Base-by-base conservation (phyloP, 1,284 basidiomycete genomes). In the Mycena citricolor region DNA sequence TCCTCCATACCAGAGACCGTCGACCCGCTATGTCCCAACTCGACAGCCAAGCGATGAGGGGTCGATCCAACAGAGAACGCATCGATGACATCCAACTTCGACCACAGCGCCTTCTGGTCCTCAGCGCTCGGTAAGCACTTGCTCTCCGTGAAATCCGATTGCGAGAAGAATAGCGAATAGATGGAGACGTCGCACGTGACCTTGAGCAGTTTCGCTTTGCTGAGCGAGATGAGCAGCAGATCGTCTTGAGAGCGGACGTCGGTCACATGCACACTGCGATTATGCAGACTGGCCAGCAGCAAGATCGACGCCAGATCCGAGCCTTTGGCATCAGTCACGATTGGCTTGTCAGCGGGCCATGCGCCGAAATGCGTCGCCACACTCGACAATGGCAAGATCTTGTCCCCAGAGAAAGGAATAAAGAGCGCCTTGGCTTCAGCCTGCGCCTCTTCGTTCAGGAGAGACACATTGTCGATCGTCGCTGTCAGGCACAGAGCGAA, bases 161-260 rank as follows among this genome's bases (percentile, higher is more conserved):
- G 76, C 19, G 80, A 82, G 70, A 94, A 94, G 81, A 97, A 98
- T 49, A 99, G 73, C 8, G 91, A 81, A 66, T 93, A 98, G 39
- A 98, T 78, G 8, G 94, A 84, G 25, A 97, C 92, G 58, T 99
- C 97, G 64, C 95, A 98, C 2, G 94, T 98, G 47, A 98, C 95
- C 60, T 90, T 87, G 56, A 99, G 78, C 21, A 88, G 77, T 73
- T 95, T 97, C 42, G 87, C 86, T 71, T 99, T 99, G 76, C 91
- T 93, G 39, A 99, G 76, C 5, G 88, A 85, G 62, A 99, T 98
- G 47, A 99, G 71, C 29, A 88, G 73, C 44, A 99, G 76, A 63
- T 99, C 97, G 50, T 94, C 94, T 57, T 82, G 77, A 51, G 77
- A 86, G 54, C 86, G 83, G 26, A 99, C 91, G 58, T 95, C 90